Percentiles rank a stretch among this genome's conserved stretches.
phyloP scores from a whole-genome alignment of 73 alveolate genomes.

The Paraurostyla sp. region DNA sequence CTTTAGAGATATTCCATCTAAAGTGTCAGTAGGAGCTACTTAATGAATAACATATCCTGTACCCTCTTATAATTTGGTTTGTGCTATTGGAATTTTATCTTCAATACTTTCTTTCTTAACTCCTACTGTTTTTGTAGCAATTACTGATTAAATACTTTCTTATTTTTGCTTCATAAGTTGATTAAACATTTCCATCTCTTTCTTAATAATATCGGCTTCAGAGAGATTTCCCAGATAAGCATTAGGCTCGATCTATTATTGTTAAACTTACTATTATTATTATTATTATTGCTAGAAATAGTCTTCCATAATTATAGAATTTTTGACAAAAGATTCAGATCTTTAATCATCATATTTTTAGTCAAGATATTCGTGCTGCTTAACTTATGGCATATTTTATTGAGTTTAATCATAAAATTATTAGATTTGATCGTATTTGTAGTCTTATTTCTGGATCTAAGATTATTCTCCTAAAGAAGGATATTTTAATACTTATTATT shows the following conservation, averaged over 20 bases:
- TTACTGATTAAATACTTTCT: not conserved
- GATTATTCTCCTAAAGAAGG: no score
- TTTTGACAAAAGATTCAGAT: slow-evolving; percentile 21
- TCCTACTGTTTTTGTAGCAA: not conserved
- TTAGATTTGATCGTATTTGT: not conserved
- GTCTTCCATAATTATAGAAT: slow-evolving; percentile 8
- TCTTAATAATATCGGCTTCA: slow-evolving; percentile 4
- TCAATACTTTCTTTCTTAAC: not conserved
- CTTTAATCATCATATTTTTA: not conserved
- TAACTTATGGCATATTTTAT: no score
- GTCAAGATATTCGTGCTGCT: no score
- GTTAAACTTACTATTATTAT: not conserved
- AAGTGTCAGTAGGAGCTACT: slow-evolving; percentile 62
- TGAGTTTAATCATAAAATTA: not conserved
- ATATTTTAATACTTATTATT: not conserved
- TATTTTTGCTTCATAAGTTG: slow-evolving; percentile 12
- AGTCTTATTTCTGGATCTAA: not conserved
- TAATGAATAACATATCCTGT: slow-evolving; percentile 30
- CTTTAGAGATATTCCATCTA: slow-evolving; percentile 53
- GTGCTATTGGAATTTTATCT: not conserved
- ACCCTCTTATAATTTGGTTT: not conserved
- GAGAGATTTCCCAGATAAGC: not conserved
- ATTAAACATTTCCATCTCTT: slow-evolving; percentile 19
- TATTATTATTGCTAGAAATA: not conserved
- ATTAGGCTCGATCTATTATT: not conserved